phyloP scores from a whole-genome alignment of 768 basidiomycete species.

The Trametes cubensis region DNA sequence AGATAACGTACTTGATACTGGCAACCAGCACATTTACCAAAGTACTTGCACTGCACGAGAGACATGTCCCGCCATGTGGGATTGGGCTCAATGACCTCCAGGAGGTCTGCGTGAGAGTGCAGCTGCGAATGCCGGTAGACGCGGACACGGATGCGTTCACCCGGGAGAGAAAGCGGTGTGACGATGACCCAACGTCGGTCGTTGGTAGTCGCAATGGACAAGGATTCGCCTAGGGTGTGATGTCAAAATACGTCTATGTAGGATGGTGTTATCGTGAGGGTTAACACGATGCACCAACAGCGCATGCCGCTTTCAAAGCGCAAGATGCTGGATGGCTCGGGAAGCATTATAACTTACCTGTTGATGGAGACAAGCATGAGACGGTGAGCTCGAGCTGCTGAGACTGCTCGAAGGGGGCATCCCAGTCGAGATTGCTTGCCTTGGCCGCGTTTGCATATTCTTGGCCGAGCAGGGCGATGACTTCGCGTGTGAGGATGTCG shows the following conservation, averaged over 20 bases:
- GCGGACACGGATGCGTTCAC: conserved; percentile 73
- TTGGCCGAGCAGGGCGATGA: conserved; percentile 64
- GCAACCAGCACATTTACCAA: conserved; percentile 88
- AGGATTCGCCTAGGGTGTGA: conserved; percentile 57
- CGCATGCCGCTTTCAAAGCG: neutral
- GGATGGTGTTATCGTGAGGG: neutral
- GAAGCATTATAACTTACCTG: conserved; percentile 44
- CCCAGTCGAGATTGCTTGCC: conserved; percentile 52
- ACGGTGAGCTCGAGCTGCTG: conserved; percentile 64
- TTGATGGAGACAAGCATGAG: conserved; percentile 57
- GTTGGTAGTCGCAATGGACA: conserved; percentile 54
- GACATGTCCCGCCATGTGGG: conserved; percentile 62
- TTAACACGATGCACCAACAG: neutral
- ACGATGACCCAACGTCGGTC: conserved; percentile 77
- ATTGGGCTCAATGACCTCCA: conserved; percentile 69
- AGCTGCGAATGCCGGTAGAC: conserved; percentile 72
- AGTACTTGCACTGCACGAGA: conserved; percentile 80
- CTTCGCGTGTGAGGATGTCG: conserved; percentile 76
- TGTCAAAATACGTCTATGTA: neutral
- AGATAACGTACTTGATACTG: conserved; percentile 79
- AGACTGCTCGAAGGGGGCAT: conserved; percentile 59
- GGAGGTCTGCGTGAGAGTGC: conserved; percentile 75
- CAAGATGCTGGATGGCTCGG: neutral
- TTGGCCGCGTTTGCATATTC: conserved; percentile 55
- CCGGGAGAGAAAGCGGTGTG: conserved; percentile 83